These are phyloP conservation scores for Alternaria ventricosa DNA, from an alignment of 2,329 filamentous ascomycete genomes.

Conservation along the genomic window DNA sequence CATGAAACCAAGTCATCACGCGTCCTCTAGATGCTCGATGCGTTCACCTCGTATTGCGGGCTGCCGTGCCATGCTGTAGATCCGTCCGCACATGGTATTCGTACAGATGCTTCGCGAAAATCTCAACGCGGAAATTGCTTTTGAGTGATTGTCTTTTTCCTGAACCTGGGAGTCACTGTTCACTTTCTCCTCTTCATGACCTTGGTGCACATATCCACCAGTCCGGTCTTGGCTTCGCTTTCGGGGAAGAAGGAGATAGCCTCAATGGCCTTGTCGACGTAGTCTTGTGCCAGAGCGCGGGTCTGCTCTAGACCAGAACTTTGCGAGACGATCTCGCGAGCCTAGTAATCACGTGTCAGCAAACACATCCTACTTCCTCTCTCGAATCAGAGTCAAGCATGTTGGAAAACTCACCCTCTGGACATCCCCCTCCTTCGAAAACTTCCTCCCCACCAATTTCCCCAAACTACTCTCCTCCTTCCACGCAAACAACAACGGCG, in stretches of 20 bases:
- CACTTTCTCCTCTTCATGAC: slow-evolving; percentile 88
- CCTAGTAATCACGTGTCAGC: slow-evolving; percentile 60
- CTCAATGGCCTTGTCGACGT: slow-evolving; percentile 83
- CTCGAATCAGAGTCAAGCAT: too few species aligned
- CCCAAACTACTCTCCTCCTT: slow-evolving; percentile 85
- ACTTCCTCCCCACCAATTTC: slow-evolving; percentile 88
- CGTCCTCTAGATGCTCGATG: neutral
- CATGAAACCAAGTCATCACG: neutral
- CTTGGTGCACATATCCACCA: slow-evolving; percentile 93
- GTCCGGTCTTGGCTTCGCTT: slow-evolving; percentile 90
- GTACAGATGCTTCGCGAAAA: too few species aligned
- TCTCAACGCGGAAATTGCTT: too few species aligned
- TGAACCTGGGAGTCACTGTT: neutral
- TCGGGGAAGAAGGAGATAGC: slow-evolving; percentile 87
- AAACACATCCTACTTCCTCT: too few species aligned
- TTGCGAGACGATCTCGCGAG: slow-evolving; percentile 80
- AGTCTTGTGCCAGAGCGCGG: slow-evolving; percentile 85
- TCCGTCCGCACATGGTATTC: too few species aligned
- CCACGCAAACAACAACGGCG: slow-evolving; percentile 95
- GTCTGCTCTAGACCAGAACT: slow-evolving; percentile 94
- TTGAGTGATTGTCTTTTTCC: too few species aligned
- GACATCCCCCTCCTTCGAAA: slow-evolving; percentile 82
- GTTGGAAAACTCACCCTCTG: slow-evolving; percentile 67
- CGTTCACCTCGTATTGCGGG: neutral
- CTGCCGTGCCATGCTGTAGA: too few species aligned